Evolutionary conservation across 1,284 basidiomycete genomes (phyloP), one percentile per base, ranked within the genome.

Genomic region (Marasmius oreades): DNA sequence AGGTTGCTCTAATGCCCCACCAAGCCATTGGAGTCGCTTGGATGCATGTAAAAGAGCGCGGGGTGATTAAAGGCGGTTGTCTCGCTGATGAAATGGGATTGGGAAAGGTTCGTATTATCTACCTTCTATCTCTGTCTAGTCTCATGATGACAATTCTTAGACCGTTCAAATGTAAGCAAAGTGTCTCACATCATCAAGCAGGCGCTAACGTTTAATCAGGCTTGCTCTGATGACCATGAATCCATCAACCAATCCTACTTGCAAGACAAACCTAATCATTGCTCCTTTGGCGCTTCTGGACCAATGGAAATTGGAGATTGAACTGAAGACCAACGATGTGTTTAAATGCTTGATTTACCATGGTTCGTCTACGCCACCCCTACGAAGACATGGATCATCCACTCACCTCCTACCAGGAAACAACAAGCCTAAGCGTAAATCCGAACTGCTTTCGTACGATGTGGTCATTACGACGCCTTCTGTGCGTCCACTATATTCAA

Each of bases 21-120:
- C 86, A 89, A 61, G 74, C 77, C 3, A 82, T 88, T 51, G 80
- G 85, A 1, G 83, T 86, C 0, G 77, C 81, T 1, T 88, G 86
- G 86, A 85, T 86, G 81, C 62, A 80, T 2, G 76, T 81, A 24
- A 80, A 81, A 52, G 86, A 88, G 65, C 69, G 69, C 42, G 70
- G 74, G 26, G 60, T 52, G 0, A 59, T 73, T 16, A 74, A 73
- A 36, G 82, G 82, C 59, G 90, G 90, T 26, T 86, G 85, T 62
- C 70, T 93, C 11, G 87, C 84, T 4, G 92, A 95, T 66, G 92
- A 95, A 61, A 84, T 85, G 82, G 82, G 82, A 48, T 73, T 84
- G 12, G 80, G 81, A 34, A 81, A 81, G 73, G 74, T 76, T 39
- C n/a, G 70, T 62, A 5, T 59, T 43, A n/a, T 33, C 51, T 20